Evolutionary conservation across 73 alveolate species (phyloP).

Genomic region (Urostyla sp.): DNA sequence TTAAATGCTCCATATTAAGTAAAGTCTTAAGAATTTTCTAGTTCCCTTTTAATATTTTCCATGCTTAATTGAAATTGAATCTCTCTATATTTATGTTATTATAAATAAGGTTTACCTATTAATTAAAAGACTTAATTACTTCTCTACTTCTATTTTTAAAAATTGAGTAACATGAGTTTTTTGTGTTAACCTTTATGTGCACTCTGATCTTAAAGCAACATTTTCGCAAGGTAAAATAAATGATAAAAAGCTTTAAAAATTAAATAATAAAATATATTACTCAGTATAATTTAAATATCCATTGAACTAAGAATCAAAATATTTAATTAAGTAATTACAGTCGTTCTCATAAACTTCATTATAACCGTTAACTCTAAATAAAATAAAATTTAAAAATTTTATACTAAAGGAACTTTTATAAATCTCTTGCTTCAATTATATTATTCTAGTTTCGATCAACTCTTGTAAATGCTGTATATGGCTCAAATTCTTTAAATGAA

Average conservation of each 20-base stretch:
- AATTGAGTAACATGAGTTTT: background rate
- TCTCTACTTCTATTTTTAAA: conserved; percentile 35
- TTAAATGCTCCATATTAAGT: conserved; percentile 28
- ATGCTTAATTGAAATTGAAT: conserved; percentile 42
- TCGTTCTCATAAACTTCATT: conserved; percentile 19
- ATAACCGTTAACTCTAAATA: conserved; percentile 38
- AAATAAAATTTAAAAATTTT: background rate
- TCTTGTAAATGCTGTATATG: conserved; percentile 76
- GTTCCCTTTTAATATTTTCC: conserved; percentile 54
- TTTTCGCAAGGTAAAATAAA: conserved; percentile 50
- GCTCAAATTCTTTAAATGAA: conserved; percentile 75
- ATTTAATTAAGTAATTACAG: conserved; percentile 32
- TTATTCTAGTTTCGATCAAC: conserved; percentile 62
- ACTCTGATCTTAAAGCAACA: conserved; percentile 30
- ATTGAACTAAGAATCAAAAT: conserved; percentile 32
- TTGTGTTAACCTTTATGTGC: conserved; percentile 21
- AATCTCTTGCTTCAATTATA: conserved; percentile 9
- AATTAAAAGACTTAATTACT: conserved; percentile 58
- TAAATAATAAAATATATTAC: background rate
- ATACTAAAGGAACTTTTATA: conserved; percentile 9
- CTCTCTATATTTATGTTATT: conserved; percentile 32
- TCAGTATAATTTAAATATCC: conserved; percentile 45
- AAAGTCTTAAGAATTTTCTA: conserved; percentile 57
- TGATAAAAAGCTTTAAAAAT: conserved; percentile 17
- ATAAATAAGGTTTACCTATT: conserved; percentile 10